These are phyloP conservation scores for Furcasterigmium furcatum DNA, from an alignment of 2,329 filamentous ascomycete species.

Conservation along the genomic window DNA sequence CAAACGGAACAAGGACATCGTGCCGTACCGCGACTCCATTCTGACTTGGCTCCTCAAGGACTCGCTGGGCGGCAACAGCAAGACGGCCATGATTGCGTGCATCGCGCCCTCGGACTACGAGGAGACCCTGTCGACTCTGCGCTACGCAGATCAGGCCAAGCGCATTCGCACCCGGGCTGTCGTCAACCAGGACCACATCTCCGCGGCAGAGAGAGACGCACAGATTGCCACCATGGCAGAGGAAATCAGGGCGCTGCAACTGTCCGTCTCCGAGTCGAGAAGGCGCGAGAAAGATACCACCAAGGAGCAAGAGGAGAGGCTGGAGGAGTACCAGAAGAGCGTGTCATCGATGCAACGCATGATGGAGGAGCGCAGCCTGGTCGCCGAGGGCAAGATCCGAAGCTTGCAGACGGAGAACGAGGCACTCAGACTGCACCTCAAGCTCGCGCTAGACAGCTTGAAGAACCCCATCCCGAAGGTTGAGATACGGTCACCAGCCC, in stretches of 20 bases:
- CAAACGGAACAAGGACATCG: constrained; percentile 21
- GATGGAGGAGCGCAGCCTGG: constrained; percentile 91
- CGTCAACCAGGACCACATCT: constrained; percentile 94
- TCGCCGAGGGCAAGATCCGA: constrained; percentile 91
- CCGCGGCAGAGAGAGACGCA: constrained; percentile 87
- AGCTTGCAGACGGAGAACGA: constrained; percentile 89
- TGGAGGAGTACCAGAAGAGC: constrained; percentile 93
- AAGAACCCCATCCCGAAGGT: constrained; percentile 84
- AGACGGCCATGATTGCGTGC: constrained; percentile 98
- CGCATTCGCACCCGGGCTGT: constrained; percentile 91
- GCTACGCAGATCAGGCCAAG: constrained; percentile 97
- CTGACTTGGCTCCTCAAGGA: constrained; percentile 88
- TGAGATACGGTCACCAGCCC: constrained; percentile 23
- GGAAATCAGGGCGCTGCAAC: constrained; percentile 82
- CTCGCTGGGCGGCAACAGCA: constrained; percentile 91
- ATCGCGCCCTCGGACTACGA: constrained; percentile 96
- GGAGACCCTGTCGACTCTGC: constrained; percentile 90
- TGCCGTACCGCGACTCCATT: constrained; percentile 91
- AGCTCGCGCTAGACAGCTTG: constrained; percentile 78
- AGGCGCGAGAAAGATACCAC: constrained; percentile 69
- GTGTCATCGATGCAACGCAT: constrained; percentile 88
- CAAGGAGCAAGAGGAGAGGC: constrained; percentile 72
- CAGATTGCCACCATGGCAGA: constrained; percentile 94
- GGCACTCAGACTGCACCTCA: constrained; percentile 80
- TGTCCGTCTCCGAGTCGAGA: constrained; percentile 64